Evolutionary conservation across 2,329 filamentous ascomycete genomes (phyloP), one percentile per base, ranked within the genome.

Genomic region (Neofusicoccum cordaticola): DNA sequence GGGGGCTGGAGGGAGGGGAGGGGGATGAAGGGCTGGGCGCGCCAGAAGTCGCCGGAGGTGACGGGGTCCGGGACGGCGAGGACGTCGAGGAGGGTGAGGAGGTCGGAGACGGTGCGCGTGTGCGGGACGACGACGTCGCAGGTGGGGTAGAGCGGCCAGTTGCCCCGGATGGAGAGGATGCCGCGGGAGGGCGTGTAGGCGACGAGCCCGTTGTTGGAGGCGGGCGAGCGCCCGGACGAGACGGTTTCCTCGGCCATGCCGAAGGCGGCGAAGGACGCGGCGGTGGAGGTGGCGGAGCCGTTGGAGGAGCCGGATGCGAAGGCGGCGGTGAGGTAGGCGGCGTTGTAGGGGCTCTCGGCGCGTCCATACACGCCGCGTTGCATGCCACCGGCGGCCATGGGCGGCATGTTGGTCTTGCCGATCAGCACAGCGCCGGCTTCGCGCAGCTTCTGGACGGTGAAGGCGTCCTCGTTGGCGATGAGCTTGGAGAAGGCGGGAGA

Each of bases 231-330:
- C 0, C 84, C 84, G 0, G 83, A 85, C 0, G 82, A 83, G 0
- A 86, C 80, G 0, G 84, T 84, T 69, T 86, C 84, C 3, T 77
- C 78, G 0, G 79, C 84, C 48, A 86, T 74, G 0, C 82, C 83
- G 62, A 86, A 85, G 0, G 79, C 77, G 12, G 78, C 82, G 19
- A 86, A 78, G n/a, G 75, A 80, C 0, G 84, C 75, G 1, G 83
- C 75, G 0, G 82, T 84, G 0, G 84, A 77, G 0, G 79, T 79
- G 0, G 76, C 84, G 1, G 80, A 81, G 0, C 84, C 84, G 66
- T 85, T 84, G 0, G 84, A 86, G 0, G 83, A 86, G 0, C 84
- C 84, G 0, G 83, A 85, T 0, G 79, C 81, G 68, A 81, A 85
- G 0, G 83, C 84, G 2, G 83, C 83, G 0, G 83, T 75, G 2